Base-by-base conservation (phyloP, 2,329 filamentous ascomycete species). In the Epichloe amarillans region DNA sequence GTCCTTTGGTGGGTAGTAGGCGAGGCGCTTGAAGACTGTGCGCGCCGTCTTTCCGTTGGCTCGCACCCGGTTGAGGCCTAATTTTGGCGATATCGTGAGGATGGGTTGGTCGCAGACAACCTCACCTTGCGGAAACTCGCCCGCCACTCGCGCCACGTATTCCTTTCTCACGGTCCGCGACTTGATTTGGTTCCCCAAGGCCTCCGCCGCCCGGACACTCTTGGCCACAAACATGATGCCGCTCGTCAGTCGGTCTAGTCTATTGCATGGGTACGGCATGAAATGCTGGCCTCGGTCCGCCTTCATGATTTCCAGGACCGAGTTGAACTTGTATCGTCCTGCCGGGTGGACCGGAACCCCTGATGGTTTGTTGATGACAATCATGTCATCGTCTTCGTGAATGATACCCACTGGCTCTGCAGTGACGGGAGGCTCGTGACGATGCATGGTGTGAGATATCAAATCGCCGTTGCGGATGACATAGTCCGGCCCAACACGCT, bases 191-290 rank as follows among this genome's bases (percentile, higher is more conserved):
- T 75, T 70, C 50, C 83, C 82, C 57, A 98, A 76, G 35, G 75
- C 74, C 56, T 91, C 88, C 0, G 93, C 91, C 0, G 86, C 87
- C 60, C 82, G 79, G 38, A 83, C 75, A 55, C 87, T 82, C 69
- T 98, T 98, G 30, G 85, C 93, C 59, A 98, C 83, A 66, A 98
- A 98, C 91, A 98, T 97, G 64, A 98, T 86, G 46, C 93, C 93
- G 59, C 88, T 95, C 0, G 93, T 98, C 60, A 98, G 71, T 49
- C 93, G 77, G 64, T 98, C 93, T 30, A 98, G 79, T n/a, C 93
- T 77, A 62, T 98, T 95, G 70, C 91, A 97, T 0, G 93, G 81
- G 54, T 79, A 68, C 1, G 80, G 76, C 49, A 75, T 64, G 63
- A 79, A 83, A 30, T 68, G 66, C 21, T 67, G 66, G 0, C 76